Conservation (phyloP, 169 alveolate species). For the Cryptosporidium bovis region DNA sequence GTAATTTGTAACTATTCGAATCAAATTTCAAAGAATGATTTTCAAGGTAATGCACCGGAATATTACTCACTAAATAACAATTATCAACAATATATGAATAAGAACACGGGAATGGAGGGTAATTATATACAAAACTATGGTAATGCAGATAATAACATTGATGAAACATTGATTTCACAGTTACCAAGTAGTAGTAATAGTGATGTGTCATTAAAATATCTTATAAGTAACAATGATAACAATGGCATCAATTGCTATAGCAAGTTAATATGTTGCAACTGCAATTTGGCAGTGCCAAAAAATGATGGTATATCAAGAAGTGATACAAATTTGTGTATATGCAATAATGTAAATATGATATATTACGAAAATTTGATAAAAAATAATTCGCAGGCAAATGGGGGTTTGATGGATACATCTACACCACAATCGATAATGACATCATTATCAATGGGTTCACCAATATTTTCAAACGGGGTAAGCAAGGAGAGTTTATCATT, state of each 20-base stretch:
- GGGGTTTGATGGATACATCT: constrained; percentile 6
- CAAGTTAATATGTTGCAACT: constrained; percentile 18
- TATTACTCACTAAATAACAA: constrained; percentile 11
- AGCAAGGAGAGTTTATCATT: constrained; percentile 3
- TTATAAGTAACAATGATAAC: constrained; percentile 7
- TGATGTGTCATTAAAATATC: constrained; percentile 24
- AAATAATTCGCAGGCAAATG: constrained; percentile 23
- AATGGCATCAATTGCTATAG: not conserved
- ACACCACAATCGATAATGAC: constrained; percentile 55
- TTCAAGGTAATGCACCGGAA: constrained; percentile 1
- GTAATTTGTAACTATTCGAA: constrained; percentile 6
- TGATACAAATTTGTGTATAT: constrained; percentile 24
- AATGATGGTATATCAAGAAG: not conserved
- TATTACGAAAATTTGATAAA: constrained; percentile 1
- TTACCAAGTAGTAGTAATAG: not conserved
- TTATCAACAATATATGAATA: constrained; percentile 28
- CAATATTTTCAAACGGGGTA: constrained; percentile 24
- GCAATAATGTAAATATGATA: constrained; percentile 36
- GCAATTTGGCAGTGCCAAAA: constrained; percentile 13
- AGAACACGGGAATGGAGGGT: not conserved
- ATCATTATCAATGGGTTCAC: constrained; percentile 31
- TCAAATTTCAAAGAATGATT: constrained; percentile 20
- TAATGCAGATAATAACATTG: not conserved
- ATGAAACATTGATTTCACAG: not conserved
- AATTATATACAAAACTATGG: constrained; percentile 27